Evolutionary conservation across 164 flowering plant genomes (phyloP).

Genomic region (Tinospora cordifolia): DNA sequence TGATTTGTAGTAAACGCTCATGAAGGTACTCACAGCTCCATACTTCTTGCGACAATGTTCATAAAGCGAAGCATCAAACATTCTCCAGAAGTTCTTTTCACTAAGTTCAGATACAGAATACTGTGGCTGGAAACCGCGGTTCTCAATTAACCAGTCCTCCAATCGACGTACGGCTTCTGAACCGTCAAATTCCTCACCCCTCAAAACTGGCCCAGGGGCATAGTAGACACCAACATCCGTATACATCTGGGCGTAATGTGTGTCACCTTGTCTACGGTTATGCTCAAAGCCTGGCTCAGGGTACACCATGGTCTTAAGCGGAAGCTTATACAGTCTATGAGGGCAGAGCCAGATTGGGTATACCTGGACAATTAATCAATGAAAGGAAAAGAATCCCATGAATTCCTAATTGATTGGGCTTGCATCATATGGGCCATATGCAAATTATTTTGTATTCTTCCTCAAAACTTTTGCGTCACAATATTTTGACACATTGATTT

Average conservation of each 20-base stretch:
- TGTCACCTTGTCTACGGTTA: constrained; percentile 77
- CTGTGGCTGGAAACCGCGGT: constrained; percentile 94
- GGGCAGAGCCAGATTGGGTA: constrained; percentile 99
- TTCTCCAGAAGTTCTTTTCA: constrained; percentile 93
- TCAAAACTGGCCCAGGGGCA: constrained; percentile 86
- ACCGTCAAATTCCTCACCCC: constrained; percentile 93
- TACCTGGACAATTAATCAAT: constrained; percentile 36
- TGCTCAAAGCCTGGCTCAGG: constrained; percentile 94
- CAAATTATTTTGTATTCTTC: too few species aligned
- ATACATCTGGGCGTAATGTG: constrained; percentile 85
- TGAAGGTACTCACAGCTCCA: constrained; percentile 90
- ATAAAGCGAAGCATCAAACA: constrained; percentile 87
- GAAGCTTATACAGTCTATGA: constrained; percentile 76
- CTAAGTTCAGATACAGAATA: constrained; percentile 87
- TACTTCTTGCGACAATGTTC: constrained; percentile 80
- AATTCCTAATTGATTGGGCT: too few species aligned
- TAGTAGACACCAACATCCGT: constrained; percentile 94
- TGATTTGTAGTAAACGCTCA: constrained; percentile 92
- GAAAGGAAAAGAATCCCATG: neutral
- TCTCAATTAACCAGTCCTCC: constrained; percentile 94
- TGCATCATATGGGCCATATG: too few species aligned
- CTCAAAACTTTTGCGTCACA: too few species aligned
- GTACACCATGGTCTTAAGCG: constrained; percentile 76
- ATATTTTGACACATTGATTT: too few species aligned
- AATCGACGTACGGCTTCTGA: constrained; percentile 73